phyloP scores from a whole-genome alignment of 176 grass and related monocot genomes.

The Lolium multiflorum region DNA sequence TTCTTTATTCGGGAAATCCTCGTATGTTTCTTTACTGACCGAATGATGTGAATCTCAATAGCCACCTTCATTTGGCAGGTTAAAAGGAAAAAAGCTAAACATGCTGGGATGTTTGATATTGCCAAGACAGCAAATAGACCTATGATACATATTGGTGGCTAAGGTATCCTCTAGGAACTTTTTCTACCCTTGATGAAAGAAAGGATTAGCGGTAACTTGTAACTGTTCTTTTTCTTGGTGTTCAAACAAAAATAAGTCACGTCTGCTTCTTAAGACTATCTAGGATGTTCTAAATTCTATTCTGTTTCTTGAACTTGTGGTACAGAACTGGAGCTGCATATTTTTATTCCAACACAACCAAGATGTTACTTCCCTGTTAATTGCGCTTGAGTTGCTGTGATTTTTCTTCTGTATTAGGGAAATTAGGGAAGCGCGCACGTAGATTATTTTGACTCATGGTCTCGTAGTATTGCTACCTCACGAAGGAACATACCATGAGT shows the following conservation, averaged over 20 bases:
- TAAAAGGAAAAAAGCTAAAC: conserved; percentile 94
- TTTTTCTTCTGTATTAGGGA: neutral
- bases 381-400: neutral
- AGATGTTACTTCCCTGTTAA: neutral
- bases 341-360: neutral
- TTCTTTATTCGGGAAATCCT: neutral
- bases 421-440: neutral
- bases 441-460: neutral
- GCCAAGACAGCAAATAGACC: conserved; percentile 51
- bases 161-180: conserved; percentile 42
- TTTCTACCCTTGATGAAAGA: neutral
- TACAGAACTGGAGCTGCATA: neutral
- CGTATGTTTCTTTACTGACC: conserved; percentile 1
- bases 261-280: neutral
- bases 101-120: conserved; percentile 41
- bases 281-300: neutral
- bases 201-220: neutral
- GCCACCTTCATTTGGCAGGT: conserved; percentile 59
- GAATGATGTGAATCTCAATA: conserved; percentile 24
- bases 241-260: neutral
- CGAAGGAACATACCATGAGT: neutral
- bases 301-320: neutral
- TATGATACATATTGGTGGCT: conserved; percentile 98
- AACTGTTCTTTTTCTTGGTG: neutral
- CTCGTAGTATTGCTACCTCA: neutral